Percentiles rank a stretch among this genome's conserved stretches.
Conservation (phyloP, 495 filamentous ascomycete species). For the Neurospora sp. region DNA sequence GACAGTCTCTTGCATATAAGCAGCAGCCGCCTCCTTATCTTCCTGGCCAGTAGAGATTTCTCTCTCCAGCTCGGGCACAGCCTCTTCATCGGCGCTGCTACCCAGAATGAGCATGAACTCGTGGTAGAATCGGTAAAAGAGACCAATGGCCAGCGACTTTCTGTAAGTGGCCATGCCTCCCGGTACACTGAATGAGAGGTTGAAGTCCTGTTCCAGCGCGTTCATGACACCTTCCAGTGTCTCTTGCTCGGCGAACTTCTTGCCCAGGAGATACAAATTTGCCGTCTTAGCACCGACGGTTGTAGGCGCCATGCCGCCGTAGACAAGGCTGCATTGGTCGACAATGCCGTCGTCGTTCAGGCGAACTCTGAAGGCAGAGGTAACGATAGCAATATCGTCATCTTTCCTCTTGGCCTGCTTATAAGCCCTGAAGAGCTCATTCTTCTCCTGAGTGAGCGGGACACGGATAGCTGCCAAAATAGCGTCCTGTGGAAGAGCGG, state of each 20-base stretch:
- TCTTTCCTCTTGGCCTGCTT: conserved; percentile 96
- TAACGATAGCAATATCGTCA: conserved; percentile 95
- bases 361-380: conserved; percentile 63
- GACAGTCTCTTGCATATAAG: conserved; percentile 65
- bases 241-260: conserved; percentile 65
- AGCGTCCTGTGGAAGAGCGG: conserved; percentile 69
- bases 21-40: conserved; percentile 46
- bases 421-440: conserved; percentile 67
- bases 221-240: conserved; percentile 84
- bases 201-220: conserved; percentile 76
- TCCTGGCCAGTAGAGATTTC: conserved; percentile 52
- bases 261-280: conserved; percentile 58
- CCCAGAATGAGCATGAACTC: conserved; percentile 42
- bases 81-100: conserved; percentile 45
- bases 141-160: conserved; percentile 77
- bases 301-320: conserved; percentile 82
- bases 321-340: conserved; percentile 63
- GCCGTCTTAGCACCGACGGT: conserved; percentile 77
- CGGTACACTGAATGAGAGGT: conserved; percentile 74
- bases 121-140: conserved; percentile 87
- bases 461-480: conserved; percentile 83
- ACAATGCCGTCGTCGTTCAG: conserved; percentile 57
- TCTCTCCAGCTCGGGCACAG: conserved; percentile 56
- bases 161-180: conserved; percentile 95
- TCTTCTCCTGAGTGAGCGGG: conserved; percentile 56